Evolutionary conservation across 176 grass and related monocot species (phyloP).

Genomic region (Coix lacrymajobi): DNA sequence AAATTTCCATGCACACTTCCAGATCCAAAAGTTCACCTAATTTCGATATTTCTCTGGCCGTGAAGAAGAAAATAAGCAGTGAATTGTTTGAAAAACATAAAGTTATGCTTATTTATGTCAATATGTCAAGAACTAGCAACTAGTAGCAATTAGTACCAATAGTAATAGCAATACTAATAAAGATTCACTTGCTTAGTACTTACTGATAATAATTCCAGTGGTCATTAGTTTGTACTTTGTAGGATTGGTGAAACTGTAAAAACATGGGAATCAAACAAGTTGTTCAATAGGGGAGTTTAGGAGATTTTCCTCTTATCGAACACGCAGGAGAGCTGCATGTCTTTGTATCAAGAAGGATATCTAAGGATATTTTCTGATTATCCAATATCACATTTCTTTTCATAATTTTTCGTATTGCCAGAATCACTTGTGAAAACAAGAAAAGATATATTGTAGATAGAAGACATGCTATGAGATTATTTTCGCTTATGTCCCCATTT

Average conservation of each 20-base stretch:
- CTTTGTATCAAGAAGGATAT: background rate
- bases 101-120: background rate
- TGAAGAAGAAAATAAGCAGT: constrained; percentile 14
- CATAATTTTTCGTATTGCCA: background rate
- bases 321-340: background rate
- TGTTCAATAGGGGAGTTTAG: background rate
- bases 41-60: constrained; percentile 69
- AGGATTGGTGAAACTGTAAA: background rate
- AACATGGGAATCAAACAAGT: background rate
- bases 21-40: constrained; percentile 59
- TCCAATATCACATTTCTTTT: background rate
- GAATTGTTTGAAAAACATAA: background rate
- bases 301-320: background rate
- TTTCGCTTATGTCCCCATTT: background rate
- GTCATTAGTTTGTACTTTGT: background rate
- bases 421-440: background rate
- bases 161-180: background rate
- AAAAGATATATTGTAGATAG: background rate
- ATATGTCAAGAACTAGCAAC: constrained; percentile 16
- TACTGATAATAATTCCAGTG: background rate
- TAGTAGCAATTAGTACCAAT: background rate
- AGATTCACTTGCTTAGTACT: background rate
- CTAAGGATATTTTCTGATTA: background rate
- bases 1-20: constrained; percentile 79
- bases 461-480: background rate